Evolutionary conservation across 805 yeast species (phyloP).

Genomic region (Suhomyces xylopsoci): DNA sequence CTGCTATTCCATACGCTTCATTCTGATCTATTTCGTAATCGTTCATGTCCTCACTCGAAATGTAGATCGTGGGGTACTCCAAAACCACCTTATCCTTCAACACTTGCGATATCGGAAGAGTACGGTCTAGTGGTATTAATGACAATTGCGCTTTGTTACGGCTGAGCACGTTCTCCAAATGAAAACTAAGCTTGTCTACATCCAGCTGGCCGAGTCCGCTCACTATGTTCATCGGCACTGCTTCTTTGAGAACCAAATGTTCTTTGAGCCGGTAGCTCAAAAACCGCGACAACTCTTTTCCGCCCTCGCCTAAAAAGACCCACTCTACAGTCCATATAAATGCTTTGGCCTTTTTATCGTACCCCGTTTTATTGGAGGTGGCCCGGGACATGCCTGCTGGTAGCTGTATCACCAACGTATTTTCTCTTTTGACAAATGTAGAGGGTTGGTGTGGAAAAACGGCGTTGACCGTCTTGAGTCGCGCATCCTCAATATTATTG

Average conservation of each 20-base stretch:
- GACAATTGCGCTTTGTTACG: constrained; percentile 15
- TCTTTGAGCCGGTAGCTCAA: constrained; percentile 46
- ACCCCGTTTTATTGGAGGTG: constrained; percentile 59
- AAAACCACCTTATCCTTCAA: constrained; percentile 59
- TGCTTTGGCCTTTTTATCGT: constrained; percentile 57
- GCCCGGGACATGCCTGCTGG: constrained; percentile 78
- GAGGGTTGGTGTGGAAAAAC: constrained; percentile 26
- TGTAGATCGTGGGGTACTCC: constrained; percentile 72
- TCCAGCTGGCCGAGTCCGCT: constrained; percentile 16
- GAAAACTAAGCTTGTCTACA: constrained; percentile 26
- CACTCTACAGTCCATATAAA: constrained; percentile 84
- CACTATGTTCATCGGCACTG: constrained; percentile 41
- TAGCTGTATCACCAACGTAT: constrained; percentile 58
- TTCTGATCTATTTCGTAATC: neutral
- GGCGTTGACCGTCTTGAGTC: constrained; percentile 19
- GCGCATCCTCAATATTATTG: constrained; percentile 17
- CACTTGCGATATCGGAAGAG: constrained; percentile 42
- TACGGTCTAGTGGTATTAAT: constrained; percentile 36
- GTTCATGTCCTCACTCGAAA: constrained; percentile 23
- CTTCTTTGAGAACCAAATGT: constrained; percentile 26
- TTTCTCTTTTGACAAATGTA: constrained; percentile 48
- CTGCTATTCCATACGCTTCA: constrained; percentile 1
- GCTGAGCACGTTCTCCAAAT: constrained; percentile 32
- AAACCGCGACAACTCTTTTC: constrained; percentile 27
- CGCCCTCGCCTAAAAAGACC: constrained; percentile 41